phyloP scores from a whole-genome alignment of 2,329 filamentous ascomycete species.

The Exophiala sp. region DNA sequence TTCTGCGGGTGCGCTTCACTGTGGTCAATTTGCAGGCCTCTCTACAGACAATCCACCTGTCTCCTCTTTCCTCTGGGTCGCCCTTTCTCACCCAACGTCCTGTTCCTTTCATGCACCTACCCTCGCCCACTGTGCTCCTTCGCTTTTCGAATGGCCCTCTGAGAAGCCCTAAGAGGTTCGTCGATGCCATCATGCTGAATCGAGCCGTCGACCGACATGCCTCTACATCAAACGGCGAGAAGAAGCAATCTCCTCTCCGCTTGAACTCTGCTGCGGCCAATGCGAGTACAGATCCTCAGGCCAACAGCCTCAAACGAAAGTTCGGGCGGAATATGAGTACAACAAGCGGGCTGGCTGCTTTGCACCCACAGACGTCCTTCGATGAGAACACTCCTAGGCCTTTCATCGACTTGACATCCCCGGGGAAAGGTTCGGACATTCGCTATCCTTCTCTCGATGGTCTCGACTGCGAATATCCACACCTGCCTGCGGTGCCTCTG shows the following conservation, averaged over 20 bases:
- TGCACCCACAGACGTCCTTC: conserved; percentile 57
- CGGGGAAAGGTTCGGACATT: conserved; percentile 41
- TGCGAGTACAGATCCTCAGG: background rate
- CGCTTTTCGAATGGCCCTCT: conserved; percentile 18
- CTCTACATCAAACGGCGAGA: conserved; percentile 15
- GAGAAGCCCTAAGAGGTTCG: conserved; percentile 22
- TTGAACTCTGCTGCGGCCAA: conserved; percentile 20
- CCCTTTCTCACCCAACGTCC: background rate
- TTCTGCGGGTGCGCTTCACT: background rate
- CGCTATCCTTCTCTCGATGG: conserved; percentile 19
- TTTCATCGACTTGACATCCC: conserved; percentile 67
- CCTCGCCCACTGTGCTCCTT: conserved; percentile 5
- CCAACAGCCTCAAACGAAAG: conserved; percentile 22
- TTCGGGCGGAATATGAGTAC: conserved; percentile 28
- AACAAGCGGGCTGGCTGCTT: conserved; percentile 34
- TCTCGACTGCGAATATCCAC: conserved; percentile 33
- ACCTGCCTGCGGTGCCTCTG: conserved; percentile 31
- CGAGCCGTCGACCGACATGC: conserved; percentile 20
- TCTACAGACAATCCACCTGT: background rate
- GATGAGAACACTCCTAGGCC: conserved; percentile 80
- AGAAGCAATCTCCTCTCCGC: conserved; percentile 19
- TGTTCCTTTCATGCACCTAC: conserved; percentile 18
- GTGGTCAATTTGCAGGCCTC: background rate
- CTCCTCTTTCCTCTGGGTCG: background rate
- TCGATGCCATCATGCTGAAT: conserved; percentile 24